phyloP scores from a whole-genome alignment of 2,329 filamentous ascomycete species.

The Scorias spongiosa region DNA sequence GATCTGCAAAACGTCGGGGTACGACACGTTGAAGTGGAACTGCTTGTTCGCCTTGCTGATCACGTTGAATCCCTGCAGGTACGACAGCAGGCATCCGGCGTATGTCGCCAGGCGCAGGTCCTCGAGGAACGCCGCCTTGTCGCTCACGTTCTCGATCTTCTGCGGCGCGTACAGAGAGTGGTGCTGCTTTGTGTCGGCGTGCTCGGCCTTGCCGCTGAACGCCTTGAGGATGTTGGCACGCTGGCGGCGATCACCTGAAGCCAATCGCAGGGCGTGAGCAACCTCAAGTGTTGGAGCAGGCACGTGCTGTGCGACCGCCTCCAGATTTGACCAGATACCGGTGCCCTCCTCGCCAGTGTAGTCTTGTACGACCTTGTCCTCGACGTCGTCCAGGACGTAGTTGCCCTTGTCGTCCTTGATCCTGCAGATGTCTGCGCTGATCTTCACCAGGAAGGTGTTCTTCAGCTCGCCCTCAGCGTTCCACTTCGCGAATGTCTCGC shows the following conservation, averaged over 20 bases:
- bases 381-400: constrained; percentile 42
- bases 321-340: constrained; percentile 48
- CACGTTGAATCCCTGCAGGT: constrained; percentile 50
- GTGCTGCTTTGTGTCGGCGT: background rate
- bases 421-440: constrained; percentile 45
- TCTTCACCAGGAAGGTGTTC: constrained; percentile 47
- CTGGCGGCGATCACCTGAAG: constrained; percentile 45
- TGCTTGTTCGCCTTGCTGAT: constrained; percentile 43
- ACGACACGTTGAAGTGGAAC: constrained; percentile 44
- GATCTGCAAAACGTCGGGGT: constrained; percentile 39
- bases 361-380: constrained; percentile 59
- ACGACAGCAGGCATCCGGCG: constrained; percentile 44
- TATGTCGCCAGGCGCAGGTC: constrained; percentile 47
- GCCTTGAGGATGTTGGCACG: constrained; percentile 37
- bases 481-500: constrained; percentile 45
- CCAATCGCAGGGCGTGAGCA: constrained; percentile 48
- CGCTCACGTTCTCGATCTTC: constrained; percentile 16
- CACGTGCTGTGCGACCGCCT: constrained; percentile 46
- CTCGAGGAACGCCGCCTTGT: constrained; percentile 35
- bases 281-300: constrained; percentile 48
- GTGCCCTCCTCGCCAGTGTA: constrained; percentile 52
- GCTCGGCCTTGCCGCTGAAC: constrained; percentile 8
- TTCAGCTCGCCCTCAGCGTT: constrained; percentile 41
- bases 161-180: constrained; percentile 21
- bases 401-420: constrained; percentile 30